Base-by-base conservation (phyloP, 305 asterid genomes). In the Ajuga reptans region DNA sequence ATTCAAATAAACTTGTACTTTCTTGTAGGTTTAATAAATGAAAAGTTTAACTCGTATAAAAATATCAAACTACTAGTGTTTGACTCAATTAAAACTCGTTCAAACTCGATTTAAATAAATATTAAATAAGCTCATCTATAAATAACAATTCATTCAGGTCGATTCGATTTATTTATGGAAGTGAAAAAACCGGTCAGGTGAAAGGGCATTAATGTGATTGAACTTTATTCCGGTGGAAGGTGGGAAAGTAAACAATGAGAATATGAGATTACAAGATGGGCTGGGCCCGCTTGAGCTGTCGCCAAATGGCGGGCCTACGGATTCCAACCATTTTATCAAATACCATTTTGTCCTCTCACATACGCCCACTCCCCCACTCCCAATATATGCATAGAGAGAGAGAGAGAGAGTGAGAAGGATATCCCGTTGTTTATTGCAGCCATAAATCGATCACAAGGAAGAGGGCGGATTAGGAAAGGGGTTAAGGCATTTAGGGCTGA, bases 261-360 rank as follows among this genome's bases (percentile, higher is more conserved):
- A 12, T 50, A 16, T 24, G 68, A 21, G 27, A 21, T 24, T 50
- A 57, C 58, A 60, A 31, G 61, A 57, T 29, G 78, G 69, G 66
- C 24, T 31, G 63, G 71, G 73, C 73, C 73, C 64, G 14, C 42
- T 34, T 1, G 7, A 54, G 82, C 78, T 75, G 80, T 75, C 68
- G 9, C 62, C 75, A 60, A 80, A 75, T 66, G 82, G 74, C 16
- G 66, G 82, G 71, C 69, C 49, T 29, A 12, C 80, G 81, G 89
- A 77, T 63, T 68, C 78, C 79, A 75, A 64, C 73, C 79, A 70
- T 53, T 60, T 77, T 65, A 81, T 83, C 77, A 65, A 78, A 67
- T 76, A 54, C 67, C 77, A 63, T 68, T 70, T 68, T 59, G 46
- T 68, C 36, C 29, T 37, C 56, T 37, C 47, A n/a, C 27, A 21